phyloP scores from a whole-genome alignment of 345 rosid genomes.

The Psidium friedrichsthalianum region DNA sequence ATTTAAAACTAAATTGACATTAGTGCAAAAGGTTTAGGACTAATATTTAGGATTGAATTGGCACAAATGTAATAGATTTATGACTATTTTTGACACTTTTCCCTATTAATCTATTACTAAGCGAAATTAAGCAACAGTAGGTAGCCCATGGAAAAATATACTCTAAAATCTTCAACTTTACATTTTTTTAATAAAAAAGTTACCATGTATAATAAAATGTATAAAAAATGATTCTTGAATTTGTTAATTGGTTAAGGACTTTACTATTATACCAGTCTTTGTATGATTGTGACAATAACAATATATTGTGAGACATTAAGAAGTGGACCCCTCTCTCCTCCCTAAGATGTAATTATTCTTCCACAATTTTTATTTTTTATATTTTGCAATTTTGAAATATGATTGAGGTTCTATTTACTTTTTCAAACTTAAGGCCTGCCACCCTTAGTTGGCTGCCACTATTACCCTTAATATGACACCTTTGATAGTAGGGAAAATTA shows the following conservation, averaged over 20 bases:
- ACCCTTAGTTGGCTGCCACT: background rate
- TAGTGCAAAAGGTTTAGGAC: no score
- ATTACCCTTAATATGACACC: background rate
- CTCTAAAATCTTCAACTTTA: background rate
- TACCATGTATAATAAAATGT: background rate
- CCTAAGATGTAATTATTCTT: background rate
- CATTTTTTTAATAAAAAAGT: background rate
- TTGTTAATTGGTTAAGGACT: background rate
- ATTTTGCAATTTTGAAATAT: background rate
- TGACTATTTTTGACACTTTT: background rate
- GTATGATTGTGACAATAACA: no score
- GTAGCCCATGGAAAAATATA: background rate
- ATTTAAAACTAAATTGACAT: no score
- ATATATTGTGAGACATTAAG: no score
- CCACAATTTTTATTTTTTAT: background rate
- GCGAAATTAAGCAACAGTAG: background rate
- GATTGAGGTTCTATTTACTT: background rate
- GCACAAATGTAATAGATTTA: no score
- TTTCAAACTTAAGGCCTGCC: background rate
- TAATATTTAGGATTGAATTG: no score
- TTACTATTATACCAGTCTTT: no score
- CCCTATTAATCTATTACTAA: background rate
- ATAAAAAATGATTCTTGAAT: background rate
- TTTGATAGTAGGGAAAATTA: no score
- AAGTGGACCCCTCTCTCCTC: background rate